Conservation (phyloP, 2,329 filamentous ascomycete species). For the Dothideomycetes sp. region DNA sequence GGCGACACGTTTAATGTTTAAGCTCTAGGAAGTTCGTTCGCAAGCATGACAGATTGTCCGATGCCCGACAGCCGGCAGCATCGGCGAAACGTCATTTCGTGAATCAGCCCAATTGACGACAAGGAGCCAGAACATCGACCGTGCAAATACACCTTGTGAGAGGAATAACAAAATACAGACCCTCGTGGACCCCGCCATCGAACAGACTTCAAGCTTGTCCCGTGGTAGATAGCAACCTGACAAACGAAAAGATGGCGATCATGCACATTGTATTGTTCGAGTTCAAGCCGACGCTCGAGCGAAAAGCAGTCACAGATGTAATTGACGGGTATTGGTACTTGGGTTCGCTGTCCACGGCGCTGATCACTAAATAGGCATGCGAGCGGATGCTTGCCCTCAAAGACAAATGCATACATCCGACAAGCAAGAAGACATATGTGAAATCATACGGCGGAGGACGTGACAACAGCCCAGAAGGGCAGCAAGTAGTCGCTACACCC, state of each 20-base stretch:
- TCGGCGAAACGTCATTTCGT: too few relatives aligned
- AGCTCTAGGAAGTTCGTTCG: too few relatives aligned
- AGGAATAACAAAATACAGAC: too few relatives aligned
- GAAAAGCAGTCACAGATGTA: slow-evolving; percentile 46
- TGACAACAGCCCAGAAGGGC: slow-evolving; percentile 51
- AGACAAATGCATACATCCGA: slow-evolving; percentile 49
- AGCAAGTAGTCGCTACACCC: slow-evolving; percentile 37
- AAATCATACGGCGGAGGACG: slow-evolving; percentile 45
- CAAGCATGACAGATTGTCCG: too few relatives aligned
- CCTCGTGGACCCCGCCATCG: too few relatives aligned
- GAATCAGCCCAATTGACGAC: too few relatives aligned
- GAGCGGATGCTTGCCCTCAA: slow-evolving; percentile 45
- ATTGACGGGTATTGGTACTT: slow-evolving; percentile 19
- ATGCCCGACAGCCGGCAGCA: too few relatives aligned
- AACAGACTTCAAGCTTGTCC: too few relatives aligned
- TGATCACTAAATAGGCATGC: slow-evolving; percentile 36
- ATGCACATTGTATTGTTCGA: slow-evolving; percentile 60
- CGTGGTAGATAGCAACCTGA: background rate
- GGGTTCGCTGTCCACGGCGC: too few relatives aligned
- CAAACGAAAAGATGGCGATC: slow-evolving; percentile 43
- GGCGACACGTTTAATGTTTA: too few relatives aligned
- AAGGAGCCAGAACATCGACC: too few relatives aligned
- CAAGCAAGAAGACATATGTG: slow-evolving; percentile 49
- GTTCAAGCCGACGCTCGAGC: slow-evolving; percentile 43
- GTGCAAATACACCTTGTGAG: too few relatives aligned